Conservation (phyloP, 75 land plant species). For the Cryptomeria japonica region DNA sequence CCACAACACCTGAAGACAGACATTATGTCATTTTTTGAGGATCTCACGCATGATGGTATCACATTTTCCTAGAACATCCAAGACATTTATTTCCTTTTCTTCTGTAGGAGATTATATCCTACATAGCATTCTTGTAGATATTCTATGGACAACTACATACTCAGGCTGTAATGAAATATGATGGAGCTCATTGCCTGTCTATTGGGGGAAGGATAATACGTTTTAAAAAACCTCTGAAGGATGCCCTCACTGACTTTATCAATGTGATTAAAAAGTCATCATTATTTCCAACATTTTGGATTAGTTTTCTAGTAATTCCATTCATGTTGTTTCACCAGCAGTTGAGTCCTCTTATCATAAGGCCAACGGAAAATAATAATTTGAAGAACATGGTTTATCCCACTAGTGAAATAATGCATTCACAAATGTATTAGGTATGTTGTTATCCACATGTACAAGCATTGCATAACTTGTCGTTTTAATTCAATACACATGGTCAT, state of each 20-base stretch:
- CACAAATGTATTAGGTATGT: not conserved
- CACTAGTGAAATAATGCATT: not conserved
- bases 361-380: not conserved
- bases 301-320: not conserved
- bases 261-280: not conserved
- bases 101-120: not conserved
- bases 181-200: not conserved
- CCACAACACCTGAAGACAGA: slow-evolving; percentile 49
- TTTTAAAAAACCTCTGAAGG: not conserved
- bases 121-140: not conserved
- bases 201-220: not conserved
- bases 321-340: not conserved
- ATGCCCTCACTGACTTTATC: not conserved
- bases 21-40: slow-evolving; percentile 60
- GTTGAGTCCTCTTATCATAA: not conserved
- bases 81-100: slow-evolving; percentile 1
- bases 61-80: not conserved
- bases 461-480: not conserved
- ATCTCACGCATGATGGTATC: slow-evolving; percentile 64
- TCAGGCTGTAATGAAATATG: not conserved
- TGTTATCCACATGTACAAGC: not conserved
- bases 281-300: not conserved
- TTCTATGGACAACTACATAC: not conserved
- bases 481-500: not conserved
- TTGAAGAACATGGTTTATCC: not conserved